phyloP scores from a whole-genome alignment of 1,139 yeast species.

The Kluyveromyces marxianus region DNA sequence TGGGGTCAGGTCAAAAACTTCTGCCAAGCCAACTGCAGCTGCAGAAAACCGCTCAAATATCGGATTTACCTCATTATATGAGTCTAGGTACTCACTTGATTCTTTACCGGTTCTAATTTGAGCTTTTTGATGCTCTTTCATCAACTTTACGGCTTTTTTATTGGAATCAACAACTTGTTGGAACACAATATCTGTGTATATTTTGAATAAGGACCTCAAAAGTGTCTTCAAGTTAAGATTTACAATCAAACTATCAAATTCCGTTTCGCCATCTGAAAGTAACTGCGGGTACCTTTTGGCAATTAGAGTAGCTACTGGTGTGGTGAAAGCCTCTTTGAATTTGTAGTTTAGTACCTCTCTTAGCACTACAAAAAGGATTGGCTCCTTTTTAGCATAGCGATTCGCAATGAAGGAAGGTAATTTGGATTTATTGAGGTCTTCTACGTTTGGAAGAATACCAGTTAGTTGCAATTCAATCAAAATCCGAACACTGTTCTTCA shows the following conservation, averaged over 20 bases:
- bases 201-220: slow-evolving; percentile 35
- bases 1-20: slow-evolving; percentile 30
- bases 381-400: slow-evolving; percentile 30
- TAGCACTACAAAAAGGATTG: slow-evolving; percentile 43
- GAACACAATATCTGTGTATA: slow-evolving; percentile 43
- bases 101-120: slow-evolving; percentile 62
- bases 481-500: slow-evolving; percentile 46
- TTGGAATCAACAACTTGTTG: slow-evolving; percentile 34
- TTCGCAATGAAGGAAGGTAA: slow-evolving; percentile 37
- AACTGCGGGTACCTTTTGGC: slow-evolving; percentile 42
- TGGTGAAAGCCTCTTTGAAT: slow-evolving; percentile 40
- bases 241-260: slow-evolving; percentile 19
- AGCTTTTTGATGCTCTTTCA: slow-evolving; percentile 41
- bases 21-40: slow-evolving; percentile 42
- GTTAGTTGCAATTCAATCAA: slow-evolving; percentile 55
- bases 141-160: slow-evolving; percentile 32
- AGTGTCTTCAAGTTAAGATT: slow-evolving; percentile 20
- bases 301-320: slow-evolving; percentile 43
- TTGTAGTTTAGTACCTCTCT: slow-evolving; percentile 50
- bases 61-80: slow-evolving; percentile 35
- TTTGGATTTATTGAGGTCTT: slow-evolving; percentile 32
- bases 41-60: slow-evolving; percentile 40
- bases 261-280: slow-evolving; percentile 24
- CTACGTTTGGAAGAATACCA: slow-evolving; percentile 46
- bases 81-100: slow-evolving; percentile 44